Percentiles rank a stretch among this genome's conserved stretches.
Evolutionary conservation across 768 basidiomycete genomes (phyloP).

Genomic region (Cystofilobasidium ferigula): DNA sequence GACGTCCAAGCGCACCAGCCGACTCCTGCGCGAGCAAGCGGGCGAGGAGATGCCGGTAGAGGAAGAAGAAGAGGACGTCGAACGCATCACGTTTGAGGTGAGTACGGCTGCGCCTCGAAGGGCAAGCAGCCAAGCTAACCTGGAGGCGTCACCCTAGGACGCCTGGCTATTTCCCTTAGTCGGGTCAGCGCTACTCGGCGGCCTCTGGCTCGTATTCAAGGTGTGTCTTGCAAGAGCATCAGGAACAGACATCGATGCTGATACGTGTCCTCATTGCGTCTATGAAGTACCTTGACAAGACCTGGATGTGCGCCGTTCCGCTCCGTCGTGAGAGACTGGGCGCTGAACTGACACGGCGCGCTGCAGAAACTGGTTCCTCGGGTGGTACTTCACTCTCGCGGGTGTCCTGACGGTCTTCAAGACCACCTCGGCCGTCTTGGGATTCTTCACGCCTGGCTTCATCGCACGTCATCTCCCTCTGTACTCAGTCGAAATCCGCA

Average conservation of each 20-base stretch:
- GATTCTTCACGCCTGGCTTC: conserved; percentile 1
- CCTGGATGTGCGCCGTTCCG: conserved; percentile 3
- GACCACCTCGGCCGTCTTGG: conserved; percentile 8
- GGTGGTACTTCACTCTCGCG: conserved; percentile 28
- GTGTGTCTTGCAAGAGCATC: conserved; percentile 48
- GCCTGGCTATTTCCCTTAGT: conserved; percentile 37
- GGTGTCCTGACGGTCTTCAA: conserved; percentile 25
- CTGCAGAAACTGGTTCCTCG: conserved; percentile 14
- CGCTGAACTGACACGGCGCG: not conserved
- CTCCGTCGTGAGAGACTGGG: not conserved
- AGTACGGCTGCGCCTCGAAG: too few relatives aligned
- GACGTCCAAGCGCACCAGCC: conserved; percentile 3
- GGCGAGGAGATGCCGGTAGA: not conserved
- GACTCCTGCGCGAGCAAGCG: not conserved
- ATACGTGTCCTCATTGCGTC: conserved; percentile 42
- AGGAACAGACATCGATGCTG: conserved; percentile 52
- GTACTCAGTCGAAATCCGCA: conserved; percentile 8
- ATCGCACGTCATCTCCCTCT: conserved; percentile 1
- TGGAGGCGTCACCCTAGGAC: too few relatives aligned
- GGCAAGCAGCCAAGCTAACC: too few relatives aligned
- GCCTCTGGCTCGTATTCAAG: conserved; percentile 33
- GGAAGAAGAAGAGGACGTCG: conserved; percentile 34
- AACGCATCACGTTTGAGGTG: conserved; percentile 40
- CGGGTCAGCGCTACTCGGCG: conserved; percentile 28
- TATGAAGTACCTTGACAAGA: conserved; percentile 11